Evolutionary conservation across 306 rosid genomes (phyloP), one percentile per base, ranked within the genome.

Genomic region (Prunus salicina): DNA sequence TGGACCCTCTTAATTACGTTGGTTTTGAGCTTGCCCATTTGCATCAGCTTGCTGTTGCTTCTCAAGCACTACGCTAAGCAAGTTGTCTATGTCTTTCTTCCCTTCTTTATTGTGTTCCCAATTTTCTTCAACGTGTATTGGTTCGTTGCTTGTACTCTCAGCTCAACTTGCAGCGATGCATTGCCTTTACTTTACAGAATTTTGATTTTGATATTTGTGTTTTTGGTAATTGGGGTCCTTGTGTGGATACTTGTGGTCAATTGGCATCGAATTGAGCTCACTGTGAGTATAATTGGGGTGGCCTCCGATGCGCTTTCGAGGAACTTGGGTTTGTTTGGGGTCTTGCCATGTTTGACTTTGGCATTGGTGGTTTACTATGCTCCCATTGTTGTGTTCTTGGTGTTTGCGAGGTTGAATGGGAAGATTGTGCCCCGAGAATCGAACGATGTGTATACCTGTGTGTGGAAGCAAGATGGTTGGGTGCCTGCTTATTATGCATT

Each of bases 391-490:
- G 82, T 92, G 53, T 95, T 95, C 87, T 76, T 92, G 86, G 90
- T 92, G 67, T 90, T 86, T 75, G 85, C 97, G 9, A 89, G 85
- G 86, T 70, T 80, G 46, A 95, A 95, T 71, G 99, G 99, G 60
- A 81, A 87, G 77, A 78, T 90, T 71, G 86, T 71, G 63, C 72
- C 80, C 0, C 78, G 74, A 76, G 71, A 80, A 57, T 80, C 80
- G 11, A 16, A 46, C 18, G 90, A 91, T 63, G 81, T 52, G 72
- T 87, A 87, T 75, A 80, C 24, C 18, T 95, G 99, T 73, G 92
- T 85, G 75, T 95, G 97, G 97, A 87, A 90, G 84, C 82, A 90
- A 79, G 99, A 95, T 41, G 69, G 85, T 5, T 95, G 99, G 99
- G 97, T 95, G 46, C 96, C 97, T 0, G 96, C 96, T 61, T 95